Base-by-base conservation (phyloP, 352 stramenopile genomes). In the Phytophthora constricta region DNA sequence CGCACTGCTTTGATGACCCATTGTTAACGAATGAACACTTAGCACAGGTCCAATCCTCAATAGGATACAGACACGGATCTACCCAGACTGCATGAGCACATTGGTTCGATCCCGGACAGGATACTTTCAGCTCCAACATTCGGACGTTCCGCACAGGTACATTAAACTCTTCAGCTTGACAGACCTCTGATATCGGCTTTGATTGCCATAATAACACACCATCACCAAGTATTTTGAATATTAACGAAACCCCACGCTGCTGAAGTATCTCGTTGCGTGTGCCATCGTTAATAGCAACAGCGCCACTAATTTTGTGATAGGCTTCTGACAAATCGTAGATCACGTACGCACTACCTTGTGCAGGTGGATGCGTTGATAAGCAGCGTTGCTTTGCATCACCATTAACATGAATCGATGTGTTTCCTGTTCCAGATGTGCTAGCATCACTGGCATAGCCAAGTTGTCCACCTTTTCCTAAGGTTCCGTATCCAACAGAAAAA, bases 51-150 rank as follows among this genome's bases (percentile, higher is more conserved):
- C 89, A 96, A 33, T 96, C 86, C 37, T 92, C 71, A 23, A 93
- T 53, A 31, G 82, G 64, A 49, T 84, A 72, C 55, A 93, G 69
- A 26, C 76, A 85, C 45, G 89, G 87, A 56, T 95, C 87, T 14
- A 96, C 69, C 85, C 86, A 96, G 31, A 96, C 67, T 13, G 89
- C 84, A 48, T 95, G 86, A 0, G 86, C 87, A 51, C 79, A 92
- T 19, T 91, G 76, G 61, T 96, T 95, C 8, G 84, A 93, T 2
- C 86, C 89, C 11, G 77, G 39, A 34, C 89, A 96, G 3, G 72
- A 81, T 13, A 88, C 86, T 23, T 74, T 79, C 8, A 96, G 64
- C 37, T 94, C 84, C 23, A 96, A 65, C 76, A 95, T 95, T 8
- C 85, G 83, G n/a, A 95, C 74, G 25, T 73, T 55, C 26, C 31